Evolutionary conservation across 1,139 yeast genomes (phyloP).

Genomic region (Yamadazyma trypodendri): DNA sequence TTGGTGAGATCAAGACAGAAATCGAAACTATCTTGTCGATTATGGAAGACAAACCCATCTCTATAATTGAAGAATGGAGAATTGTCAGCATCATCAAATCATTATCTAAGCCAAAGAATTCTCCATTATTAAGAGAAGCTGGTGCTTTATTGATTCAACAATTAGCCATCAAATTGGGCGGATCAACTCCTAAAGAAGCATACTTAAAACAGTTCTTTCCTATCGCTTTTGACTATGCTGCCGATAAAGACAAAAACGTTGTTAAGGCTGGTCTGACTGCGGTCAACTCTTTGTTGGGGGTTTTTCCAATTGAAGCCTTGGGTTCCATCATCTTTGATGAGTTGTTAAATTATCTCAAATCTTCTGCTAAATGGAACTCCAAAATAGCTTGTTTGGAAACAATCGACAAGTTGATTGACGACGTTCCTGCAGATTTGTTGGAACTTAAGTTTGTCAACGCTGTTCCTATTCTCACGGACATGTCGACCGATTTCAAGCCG

Average conservation of each 20-base stretch:
- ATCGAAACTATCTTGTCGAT: constrained; percentile 55
- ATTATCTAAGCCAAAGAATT: constrained; percentile 69
- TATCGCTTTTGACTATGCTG: constrained; percentile 60
- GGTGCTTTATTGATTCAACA: constrained; percentile 67
- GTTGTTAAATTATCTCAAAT: constrained; percentile 60
- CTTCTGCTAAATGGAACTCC: constrained; percentile 93
- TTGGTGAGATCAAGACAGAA: constrained; percentile 65
- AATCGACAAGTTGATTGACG: constrained; percentile 72
- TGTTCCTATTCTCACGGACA: constrained; percentile 83
- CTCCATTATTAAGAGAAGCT: constrained; percentile 74
- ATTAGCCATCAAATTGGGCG: constrained; percentile 64
- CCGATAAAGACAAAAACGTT: constrained; percentile 87
- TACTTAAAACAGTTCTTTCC: constrained; percentile 60
- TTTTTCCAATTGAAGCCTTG: constrained; percentile 78
- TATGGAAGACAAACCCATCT: constrained; percentile 42
- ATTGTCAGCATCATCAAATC: constrained; percentile 61
- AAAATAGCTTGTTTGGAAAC: constrained; percentile 76
- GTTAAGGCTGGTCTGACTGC: constrained; percentile 78
- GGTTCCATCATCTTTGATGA: constrained; percentile 66
- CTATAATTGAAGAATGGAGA: constrained; percentile 63
- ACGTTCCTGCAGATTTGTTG: constrained; percentile 80
- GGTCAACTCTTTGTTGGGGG: constrained; percentile 62
- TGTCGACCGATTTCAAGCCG: constrained; percentile 94
- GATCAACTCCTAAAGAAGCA: constrained; percentile 72
- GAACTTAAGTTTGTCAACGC: constrained; percentile 77